phyloP scores from a whole-genome alignment of 2,329 filamentous ascomycete species.

The Akanthomyces uredinophilus region DNA sequence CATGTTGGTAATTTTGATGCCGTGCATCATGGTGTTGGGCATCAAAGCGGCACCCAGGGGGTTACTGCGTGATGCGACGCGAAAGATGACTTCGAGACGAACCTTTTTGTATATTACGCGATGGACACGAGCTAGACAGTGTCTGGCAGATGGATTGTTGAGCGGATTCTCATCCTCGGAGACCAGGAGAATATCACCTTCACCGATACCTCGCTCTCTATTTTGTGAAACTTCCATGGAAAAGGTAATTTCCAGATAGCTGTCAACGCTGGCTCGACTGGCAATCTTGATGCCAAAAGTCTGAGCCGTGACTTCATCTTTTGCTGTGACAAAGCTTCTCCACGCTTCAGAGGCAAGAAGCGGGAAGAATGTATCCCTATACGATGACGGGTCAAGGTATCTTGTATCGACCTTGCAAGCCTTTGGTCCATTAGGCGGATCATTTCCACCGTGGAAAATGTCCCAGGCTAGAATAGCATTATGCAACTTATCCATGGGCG shows the following conservation, averaged over 20 bases:
- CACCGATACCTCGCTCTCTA: constrained; percentile 66
- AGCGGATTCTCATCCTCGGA: constrained; percentile 70
- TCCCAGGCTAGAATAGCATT: constrained; percentile 88
- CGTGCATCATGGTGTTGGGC: constrained; percentile 65
- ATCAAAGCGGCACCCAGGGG: constrained; percentile 59
- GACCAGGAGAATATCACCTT: constrained; percentile 85
- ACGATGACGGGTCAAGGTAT: constrained; percentile 71
- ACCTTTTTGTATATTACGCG: constrained; percentile 76
- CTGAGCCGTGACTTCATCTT: constrained; percentile 77
- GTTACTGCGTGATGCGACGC: constrained; percentile 64
- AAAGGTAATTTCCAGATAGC: constrained; percentile 86
- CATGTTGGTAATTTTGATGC: constrained; percentile 83
- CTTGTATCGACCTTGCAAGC: constrained; percentile 73
- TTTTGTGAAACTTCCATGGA: constrained; percentile 66
- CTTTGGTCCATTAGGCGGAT: constrained; percentile 70
- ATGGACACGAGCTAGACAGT: constrained; percentile 83
- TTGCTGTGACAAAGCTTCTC: constrained; percentile 86
- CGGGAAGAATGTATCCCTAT: constrained; percentile 86
- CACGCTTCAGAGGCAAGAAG: constrained; percentile 89
- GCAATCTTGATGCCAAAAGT: constrained; percentile 83
- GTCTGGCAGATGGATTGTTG: constrained; percentile 58
- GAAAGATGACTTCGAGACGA: constrained; percentile 78
- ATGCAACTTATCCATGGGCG: constrained; percentile 80
- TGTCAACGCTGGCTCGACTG: constrained; percentile 84
- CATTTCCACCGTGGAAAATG: constrained; percentile 83